Evolutionary conservation across 2,329 filamentous ascomycete species (phyloP).

Genomic region (Fusarium nurragi): DNA sequence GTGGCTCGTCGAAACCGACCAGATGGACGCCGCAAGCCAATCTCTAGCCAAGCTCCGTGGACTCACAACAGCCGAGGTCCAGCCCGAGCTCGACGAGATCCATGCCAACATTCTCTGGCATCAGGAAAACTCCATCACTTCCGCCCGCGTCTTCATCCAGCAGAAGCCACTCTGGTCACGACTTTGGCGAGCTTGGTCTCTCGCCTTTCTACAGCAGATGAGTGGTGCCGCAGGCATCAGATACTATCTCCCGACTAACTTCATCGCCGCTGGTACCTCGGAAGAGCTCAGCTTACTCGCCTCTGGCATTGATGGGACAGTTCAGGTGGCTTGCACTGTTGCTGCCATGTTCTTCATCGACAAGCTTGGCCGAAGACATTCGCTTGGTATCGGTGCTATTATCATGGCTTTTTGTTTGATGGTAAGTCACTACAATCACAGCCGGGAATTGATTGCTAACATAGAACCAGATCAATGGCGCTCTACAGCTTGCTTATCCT

Average conservation of each 20-base stretch:
- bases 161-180: conserved; percentile 20
- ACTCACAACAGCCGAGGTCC: neutral
- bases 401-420: conserved; percentile 25
- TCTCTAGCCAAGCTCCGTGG: conserved; percentile 3
- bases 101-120: conserved; percentile 24
- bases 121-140: conserved; percentile 15
- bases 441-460: neutral
- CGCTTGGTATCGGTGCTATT: conserved; percentile 5
- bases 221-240: conserved; percentile 16
- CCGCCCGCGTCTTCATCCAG: conserved; percentile 11
- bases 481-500: conserved; percentile 8
- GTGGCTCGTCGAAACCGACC: conserved; percentile 20
- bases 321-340: conserved; percentile 18
- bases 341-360: conserved; percentile 27
- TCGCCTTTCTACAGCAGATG: conserved; percentile 13
- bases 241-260: conserved; percentile 20
- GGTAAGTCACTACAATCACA: neutral
- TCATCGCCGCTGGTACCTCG: conserved; percentile 14
- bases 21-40: conserved; percentile 7
- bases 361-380: conserved; percentile 19
- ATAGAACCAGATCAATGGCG: conserved; percentile 1
- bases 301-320: conserved; percentile 18
- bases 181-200: conserved; percentile 18
- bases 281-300: conserved; percentile 11
- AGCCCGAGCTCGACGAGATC: conserved; percentile 19